These are phyloP conservation scores for Diaporthe sp. DNA, from an alignment of 2,329 filamentous ascomycete species.

Conservation along the genomic window DNA sequence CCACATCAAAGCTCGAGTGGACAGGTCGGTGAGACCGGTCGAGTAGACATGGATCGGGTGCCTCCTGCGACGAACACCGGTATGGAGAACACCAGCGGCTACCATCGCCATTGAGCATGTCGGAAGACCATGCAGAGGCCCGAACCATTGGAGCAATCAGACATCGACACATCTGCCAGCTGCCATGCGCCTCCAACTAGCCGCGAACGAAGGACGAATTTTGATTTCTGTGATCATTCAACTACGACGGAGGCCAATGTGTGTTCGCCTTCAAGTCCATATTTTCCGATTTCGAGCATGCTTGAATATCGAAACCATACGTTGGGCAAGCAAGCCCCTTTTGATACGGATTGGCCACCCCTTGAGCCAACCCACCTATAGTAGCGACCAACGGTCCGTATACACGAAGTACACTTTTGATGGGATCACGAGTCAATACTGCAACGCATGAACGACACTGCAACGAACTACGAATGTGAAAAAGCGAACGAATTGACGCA, in stretches of 20 bases:
- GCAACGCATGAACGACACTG: constrained; percentile 31
- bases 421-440: neutral
- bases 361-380: neutral
- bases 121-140: neutral
- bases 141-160: neutral
- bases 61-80: neutral
- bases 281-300: neutral
- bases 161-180: neutral
- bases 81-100: neutral
- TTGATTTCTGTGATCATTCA: neutral
- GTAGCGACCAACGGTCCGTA: neutral
- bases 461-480: constrained; percentile 13
- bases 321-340: neutral
- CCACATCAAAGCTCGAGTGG: constrained; percentile 65
- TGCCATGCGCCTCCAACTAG: neutral
- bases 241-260: neutral
- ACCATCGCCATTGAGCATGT: neutral
- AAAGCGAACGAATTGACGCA: constrained; percentile 18
- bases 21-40: constrained; percentile 63
- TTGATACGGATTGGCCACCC: constrained; percentile 5
- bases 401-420: neutral
- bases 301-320: constrained; percentile 5
- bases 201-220: neutral
- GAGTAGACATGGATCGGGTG: constrained; percentile 49
- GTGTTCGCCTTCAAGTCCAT: constrained; percentile 5